Percentiles rank a stretch among this genome's conserved stretches.
These are phyloP conservation scores for Aspergillus sp. DNA, from an alignment of 2,329 filamentous ascomycete genomes.

Conservation along the genomic window DNA sequence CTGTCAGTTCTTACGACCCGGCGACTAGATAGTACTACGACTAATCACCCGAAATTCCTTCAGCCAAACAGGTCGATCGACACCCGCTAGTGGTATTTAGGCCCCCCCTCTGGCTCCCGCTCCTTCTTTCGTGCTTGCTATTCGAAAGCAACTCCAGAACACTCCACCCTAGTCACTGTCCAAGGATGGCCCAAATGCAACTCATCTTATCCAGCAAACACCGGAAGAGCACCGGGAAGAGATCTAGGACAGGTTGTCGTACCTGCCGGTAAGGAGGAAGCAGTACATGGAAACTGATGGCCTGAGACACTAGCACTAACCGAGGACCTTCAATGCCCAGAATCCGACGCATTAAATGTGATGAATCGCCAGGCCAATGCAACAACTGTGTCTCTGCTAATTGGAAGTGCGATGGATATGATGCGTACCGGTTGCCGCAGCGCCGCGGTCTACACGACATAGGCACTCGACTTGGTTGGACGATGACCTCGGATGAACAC, in stretches of 20 bases:
- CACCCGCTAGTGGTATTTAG: no score
- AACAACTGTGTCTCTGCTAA: conserved; percentile 5
- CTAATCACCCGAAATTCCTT: no score
- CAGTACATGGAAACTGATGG: not conserved
- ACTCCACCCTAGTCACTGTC: no score
- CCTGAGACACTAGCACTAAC: not conserved
- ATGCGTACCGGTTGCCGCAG: conserved; percentile 5
- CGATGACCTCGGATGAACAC: conserved; percentile 7
- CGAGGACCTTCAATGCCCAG: conserved; percentile 6
- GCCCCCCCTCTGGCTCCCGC: no score
- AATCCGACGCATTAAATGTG: conserved; percentile 13
- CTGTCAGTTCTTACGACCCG: no score
- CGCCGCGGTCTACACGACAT: not conserved
- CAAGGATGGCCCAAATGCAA: not conserved
- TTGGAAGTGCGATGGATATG: conserved; percentile 4
- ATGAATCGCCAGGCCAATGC: conserved; percentile 8
- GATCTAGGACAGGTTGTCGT: conserved; percentile 15
- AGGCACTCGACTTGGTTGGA: not conserved
- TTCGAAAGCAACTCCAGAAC: no score
- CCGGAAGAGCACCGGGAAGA: not conserved
- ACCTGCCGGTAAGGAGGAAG: conserved; percentile 12
- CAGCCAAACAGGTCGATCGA: no score
- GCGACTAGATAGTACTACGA: no score
- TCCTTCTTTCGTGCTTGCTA: no score
- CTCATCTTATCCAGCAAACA: not conserved